Evolutionary conservation across 352 stramenopile genomes (phyloP).

Genomic region (Phytophthora pinifolia): DNA sequence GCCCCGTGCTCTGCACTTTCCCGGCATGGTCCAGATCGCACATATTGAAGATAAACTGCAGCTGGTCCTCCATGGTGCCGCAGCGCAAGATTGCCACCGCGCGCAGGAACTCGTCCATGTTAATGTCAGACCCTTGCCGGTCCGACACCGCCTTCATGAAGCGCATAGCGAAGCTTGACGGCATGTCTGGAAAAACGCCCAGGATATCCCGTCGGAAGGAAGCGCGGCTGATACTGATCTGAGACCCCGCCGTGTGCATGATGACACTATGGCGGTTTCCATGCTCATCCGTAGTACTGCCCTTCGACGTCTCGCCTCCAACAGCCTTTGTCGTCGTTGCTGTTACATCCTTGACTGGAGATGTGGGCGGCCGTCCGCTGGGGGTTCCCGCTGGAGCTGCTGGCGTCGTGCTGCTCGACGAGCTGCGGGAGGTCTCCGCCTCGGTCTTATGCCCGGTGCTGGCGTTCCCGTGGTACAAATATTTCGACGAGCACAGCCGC

Average conservation of each 20-base stretch:
- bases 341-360: conserved; percentile 41
- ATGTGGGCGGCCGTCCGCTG: conserved; percentile 36
- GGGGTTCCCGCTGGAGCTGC: conserved; percentile 23
- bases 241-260: conserved; percentile 66
- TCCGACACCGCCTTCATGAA: conserved; percentile 90
- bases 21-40: conserved; percentile 85
- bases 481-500: conserved; percentile 82
- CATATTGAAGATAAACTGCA: conserved; percentile 87
- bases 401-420: conserved; percentile 16
- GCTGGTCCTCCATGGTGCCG: conserved; percentile 72
- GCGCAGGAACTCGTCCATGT: conserved; percentile 88
- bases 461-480: conserved; percentile 66
- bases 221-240: conserved; percentile 80
- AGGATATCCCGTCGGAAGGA: conserved; percentile 87
- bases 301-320: conserved; percentile 25
- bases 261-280: conserved; percentile 47
- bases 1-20: conserved; percentile 83
- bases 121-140: conserved; percentile 81
- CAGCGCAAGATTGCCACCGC: conserved; percentile 75
- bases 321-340: conserved; percentile 21
- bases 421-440: conserved; percentile 24
- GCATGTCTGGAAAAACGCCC: conserved; percentile 89
- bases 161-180: conserved; percentile 86
- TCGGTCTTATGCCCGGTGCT: conserved; percentile 31
- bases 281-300: conserved; percentile 42